Evolutionary conservation across 805 yeast genomes (phyloP).

Genomic region (Myxozyma lipomycoides): DNA sequence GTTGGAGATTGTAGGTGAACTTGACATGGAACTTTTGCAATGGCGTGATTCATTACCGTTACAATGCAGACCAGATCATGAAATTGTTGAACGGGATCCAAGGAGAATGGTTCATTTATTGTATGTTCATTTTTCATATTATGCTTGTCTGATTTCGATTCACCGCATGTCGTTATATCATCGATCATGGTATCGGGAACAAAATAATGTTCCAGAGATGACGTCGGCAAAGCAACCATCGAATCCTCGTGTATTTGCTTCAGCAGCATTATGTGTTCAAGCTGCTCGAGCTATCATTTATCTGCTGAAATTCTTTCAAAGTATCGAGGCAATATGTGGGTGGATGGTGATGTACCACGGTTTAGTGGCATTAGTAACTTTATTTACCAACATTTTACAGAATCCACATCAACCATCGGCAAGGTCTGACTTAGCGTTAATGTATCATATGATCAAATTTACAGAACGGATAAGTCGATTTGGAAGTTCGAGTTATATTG

Average conservation of each 20-base stretch:
- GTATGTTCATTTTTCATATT: conserved; percentile 25
- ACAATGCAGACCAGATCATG: conserved; percentile 28
- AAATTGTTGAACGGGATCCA: conserved; percentile 20
- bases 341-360: conserved; percentile 20
- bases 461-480: conserved; percentile 3
- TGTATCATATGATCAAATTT: conserved; percentile 16
- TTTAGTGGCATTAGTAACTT: conserved; percentile 19
- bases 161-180: conserved; percentile 30
- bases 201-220: not conserved
- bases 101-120: conserved; percentile 10
- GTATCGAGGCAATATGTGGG: conserved; percentile 15
- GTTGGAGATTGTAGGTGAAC: conserved; percentile 27
- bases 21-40: conserved; percentile 27
- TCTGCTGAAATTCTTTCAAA: conserved; percentile 20
- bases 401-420: conserved; percentile 28
- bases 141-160: conserved; percentile 24
- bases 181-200: conserved; percentile 17
- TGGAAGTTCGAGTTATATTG: not conserved
- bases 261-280: conserved; percentile 31
- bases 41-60: conserved; percentile 30
- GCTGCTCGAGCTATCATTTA: conserved; percentile 29
- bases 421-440: conserved; percentile 27
- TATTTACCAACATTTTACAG: conserved; percentile 28
- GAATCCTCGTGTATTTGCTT: conserved; percentile 30
- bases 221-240: conserved; percentile 2